A percentile compares a stretch with the other conserved stretches of the same genome.
Conservation (phyloP, 2,329 filamentous ascomycete genomes). For the Geosmithia flava region DNA sequence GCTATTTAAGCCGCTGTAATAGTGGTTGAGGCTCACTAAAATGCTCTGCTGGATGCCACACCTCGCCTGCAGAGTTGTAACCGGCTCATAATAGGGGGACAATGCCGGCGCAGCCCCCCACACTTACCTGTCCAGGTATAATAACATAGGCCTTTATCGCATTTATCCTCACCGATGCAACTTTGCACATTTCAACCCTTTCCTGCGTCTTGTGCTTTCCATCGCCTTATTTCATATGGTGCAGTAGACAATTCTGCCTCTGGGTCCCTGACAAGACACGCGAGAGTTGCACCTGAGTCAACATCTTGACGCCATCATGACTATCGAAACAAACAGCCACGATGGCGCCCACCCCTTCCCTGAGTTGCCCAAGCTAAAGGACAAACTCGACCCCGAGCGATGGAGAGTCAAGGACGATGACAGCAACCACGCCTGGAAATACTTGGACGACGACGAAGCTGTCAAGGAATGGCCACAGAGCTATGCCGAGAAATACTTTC, state of each 20-base stretch:
- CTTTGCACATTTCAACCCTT: background rate
- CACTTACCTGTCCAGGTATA: no score
- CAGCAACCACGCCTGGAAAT: slow-evolving; percentile 89
- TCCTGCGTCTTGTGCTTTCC: background rate
- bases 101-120: no score
- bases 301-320: background rate
- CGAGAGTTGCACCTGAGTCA: background rate
- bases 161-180: background rate
- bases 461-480: slow-evolving; percentile 72
- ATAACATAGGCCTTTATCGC: no score
- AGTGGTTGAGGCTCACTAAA: no score
- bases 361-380: slow-evolving; percentile 34
- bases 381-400: slow-evolving; percentile 63
- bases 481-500: slow-evolving; percentile 76
- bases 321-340: slow-evolving; percentile 28
- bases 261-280: background rate
- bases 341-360: slow-evolving; percentile 19
- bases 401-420: slow-evolving; percentile 79
- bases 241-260: background rate
- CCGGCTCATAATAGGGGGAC: no score
- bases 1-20: no score
- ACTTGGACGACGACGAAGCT: slow-evolving; percentile 63
- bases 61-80: no score
- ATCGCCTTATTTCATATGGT: background rate
- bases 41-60: no score